Evolutionary conservation across 2,329 filamentous ascomycete species (phyloP), one percentile per base, ranked within the genome.

Genomic region (Aspergillus fructus): DNA sequence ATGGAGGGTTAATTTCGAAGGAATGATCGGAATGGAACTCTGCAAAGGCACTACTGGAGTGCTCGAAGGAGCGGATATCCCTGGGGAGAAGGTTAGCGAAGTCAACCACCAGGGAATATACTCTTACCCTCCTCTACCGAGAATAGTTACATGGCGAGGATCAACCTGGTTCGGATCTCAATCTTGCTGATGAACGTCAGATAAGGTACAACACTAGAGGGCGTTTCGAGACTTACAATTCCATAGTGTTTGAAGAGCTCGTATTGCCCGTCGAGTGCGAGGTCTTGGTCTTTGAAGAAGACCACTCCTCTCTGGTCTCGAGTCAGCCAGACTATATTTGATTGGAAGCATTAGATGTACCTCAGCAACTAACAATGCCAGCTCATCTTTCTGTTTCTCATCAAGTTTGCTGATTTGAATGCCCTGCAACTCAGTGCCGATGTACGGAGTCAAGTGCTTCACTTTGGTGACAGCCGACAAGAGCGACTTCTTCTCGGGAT

Each of bases 71-170:
- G 17, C 53, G 53, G 7, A 55, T 55, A 45, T 55, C 53, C 17
- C 53, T 55, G 39, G 5, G 19, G 21, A 3, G 3, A n/a, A 42
- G 21, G 21, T 42, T 15, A 49, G 37, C 30, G 6, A n/a, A 6
- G 8, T 15, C 15, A 17, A 15, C 3, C 15, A 24, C 21, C 27
- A 30, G 9, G 8, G 15, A 27, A 50, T 21, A 23, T 1, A 43
- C 11, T 15, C 46, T 13, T 45, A 50, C 53, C 53, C 46, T 49
- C 53, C 53, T 30, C 47, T 40, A n/a, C 53, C 47, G n/a, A 50
- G 47, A 23, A 55, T 55, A 2, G 39, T 45, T 46, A 55, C 46
- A 45, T 55, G 53, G 30, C 53, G 53, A 7, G 53, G 46, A 33
- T 50, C 47, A 3, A 55, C 47, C 19, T 55, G 46, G 19, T 55